Conservation (phyloP, 192 early-diverging fungal species). For the Kickxella alabastrina region DNA sequence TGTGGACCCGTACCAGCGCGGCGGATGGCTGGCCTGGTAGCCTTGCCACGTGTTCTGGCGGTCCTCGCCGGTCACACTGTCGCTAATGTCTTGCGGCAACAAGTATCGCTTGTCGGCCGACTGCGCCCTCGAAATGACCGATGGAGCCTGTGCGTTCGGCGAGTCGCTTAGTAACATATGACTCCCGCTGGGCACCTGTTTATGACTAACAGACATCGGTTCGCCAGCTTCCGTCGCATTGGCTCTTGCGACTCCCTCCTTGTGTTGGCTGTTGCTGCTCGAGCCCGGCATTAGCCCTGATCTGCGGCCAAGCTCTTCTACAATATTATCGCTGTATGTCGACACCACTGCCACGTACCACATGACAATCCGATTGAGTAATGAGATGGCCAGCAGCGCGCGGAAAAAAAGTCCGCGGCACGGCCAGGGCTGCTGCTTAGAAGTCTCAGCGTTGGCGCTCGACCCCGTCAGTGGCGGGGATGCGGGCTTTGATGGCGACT, state of each 20-base stretch:
- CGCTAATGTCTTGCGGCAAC: background rate
- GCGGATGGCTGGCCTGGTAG: background rate
- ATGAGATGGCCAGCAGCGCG: slow-evolving; percentile 39
- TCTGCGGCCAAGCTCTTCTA: slow-evolving; percentile 19
- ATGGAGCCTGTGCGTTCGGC: background rate
- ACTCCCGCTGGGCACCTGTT: too few species aligned
- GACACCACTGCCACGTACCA: slow-evolving; percentile 37
- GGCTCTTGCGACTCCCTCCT: background rate
- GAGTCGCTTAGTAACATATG: background rate
- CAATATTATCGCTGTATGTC: slow-evolving; percentile 29
- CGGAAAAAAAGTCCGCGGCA: slow-evolving; percentile 38
- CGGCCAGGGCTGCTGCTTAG: slow-evolving; percentile 22
- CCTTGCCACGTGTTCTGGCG: background rate
- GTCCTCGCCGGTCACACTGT: background rate
- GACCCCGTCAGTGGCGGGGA: background rate
- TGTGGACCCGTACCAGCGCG: background rate
- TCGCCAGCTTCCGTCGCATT: background rate
- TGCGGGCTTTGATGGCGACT: slow-evolving; percentile 3
- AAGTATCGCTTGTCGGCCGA: too few species aligned
- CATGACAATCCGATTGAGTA: slow-evolving; percentile 41
- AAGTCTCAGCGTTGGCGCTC: background rate
- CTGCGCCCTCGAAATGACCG: too few species aligned
- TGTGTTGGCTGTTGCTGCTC: background rate
- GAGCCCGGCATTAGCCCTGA: background rate
- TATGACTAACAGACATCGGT: background rate